Conservation (phyloP, 108 stramenopile species). For the Pseudonitzschia multistriata region DNA sequence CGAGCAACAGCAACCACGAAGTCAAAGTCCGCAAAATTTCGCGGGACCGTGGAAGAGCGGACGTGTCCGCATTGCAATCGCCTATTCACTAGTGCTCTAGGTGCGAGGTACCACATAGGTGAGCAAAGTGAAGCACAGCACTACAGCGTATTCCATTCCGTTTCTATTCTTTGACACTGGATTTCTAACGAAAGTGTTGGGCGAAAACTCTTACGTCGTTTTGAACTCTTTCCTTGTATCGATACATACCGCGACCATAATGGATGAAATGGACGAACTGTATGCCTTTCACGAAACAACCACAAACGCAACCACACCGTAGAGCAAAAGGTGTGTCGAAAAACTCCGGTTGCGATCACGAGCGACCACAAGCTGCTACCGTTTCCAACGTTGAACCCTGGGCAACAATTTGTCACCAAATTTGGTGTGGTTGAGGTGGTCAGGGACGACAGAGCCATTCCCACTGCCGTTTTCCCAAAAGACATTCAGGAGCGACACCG, state of each 20-base stretch:
- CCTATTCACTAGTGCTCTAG: slow-evolving; percentile 46
- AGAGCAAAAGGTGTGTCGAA: slow-evolving; percentile 37
- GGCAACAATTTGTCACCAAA: slow-evolving; percentile 48
- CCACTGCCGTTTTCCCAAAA: slow-evolving; percentile 4
- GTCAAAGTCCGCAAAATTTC: slow-evolving; percentile 25
- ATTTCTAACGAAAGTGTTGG: background rate
- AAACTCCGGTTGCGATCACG: background rate
- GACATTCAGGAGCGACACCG: background rate
- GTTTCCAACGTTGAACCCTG: slow-evolving; percentile 49
- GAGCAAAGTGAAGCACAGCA: background rate
- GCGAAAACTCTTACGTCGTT: background rate
- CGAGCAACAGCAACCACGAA: background rate
- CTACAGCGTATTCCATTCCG: background rate
- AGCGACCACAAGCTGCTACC: background rate
- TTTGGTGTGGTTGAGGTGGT: slow-evolving; percentile 79
- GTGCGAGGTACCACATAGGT: slow-evolving; percentile 45
- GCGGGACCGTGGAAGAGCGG: slow-evolving; percentile 36
- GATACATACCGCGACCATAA: background rate
- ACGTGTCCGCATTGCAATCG: slow-evolving; percentile 54
- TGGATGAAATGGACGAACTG: background rate
- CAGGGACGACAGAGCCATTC: slow-evolving; percentile 52
- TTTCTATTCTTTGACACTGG: background rate
- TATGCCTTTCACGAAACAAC: background rate
- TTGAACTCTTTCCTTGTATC: background rate
- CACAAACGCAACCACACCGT: background rate